phyloP scores from a whole-genome alignment of 345 rosid genomes.

The Noccaea caerulescens region DNA sequence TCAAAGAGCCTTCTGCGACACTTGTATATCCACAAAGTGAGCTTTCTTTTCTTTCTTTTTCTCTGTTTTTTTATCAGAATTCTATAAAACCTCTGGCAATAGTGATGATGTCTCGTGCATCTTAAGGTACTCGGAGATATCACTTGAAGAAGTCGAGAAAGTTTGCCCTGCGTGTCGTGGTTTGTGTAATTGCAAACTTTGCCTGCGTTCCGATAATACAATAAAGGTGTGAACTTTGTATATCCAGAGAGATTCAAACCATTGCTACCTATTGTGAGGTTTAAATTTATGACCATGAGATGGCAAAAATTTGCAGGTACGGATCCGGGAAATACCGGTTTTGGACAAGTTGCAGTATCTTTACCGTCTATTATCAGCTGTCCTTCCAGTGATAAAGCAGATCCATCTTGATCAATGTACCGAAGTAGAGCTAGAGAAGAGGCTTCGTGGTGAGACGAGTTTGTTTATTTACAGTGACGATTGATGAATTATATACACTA shows the following conservation, averaged over 20 bases:
- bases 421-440: slow-evolving; percentile 88
- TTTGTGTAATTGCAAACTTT: slow-evolving; percentile 81
- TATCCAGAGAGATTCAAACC: slow-evolving; percentile 12
- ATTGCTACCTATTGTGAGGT: not conserved
- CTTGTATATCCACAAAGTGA: slow-evolving; percentile 76
- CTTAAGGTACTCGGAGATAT: slow-evolving; percentile 66
- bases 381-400: slow-evolving; percentile 86
- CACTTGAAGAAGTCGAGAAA: slow-evolving; percentile 81
- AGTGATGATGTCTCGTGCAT: slow-evolving; percentile 28
- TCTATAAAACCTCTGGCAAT: not conserved
- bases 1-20: slow-evolving; percentile 84
- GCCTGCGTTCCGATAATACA: slow-evolving; percentile 81
- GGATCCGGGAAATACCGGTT: slow-evolving; percentile 76
- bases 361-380: slow-evolving; percentile 72
- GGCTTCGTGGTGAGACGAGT: slow-evolving; percentile 65
- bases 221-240: slow-evolving; percentile 63
- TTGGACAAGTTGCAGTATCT: slow-evolving; percentile 87
- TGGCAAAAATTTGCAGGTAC: slow-evolving; percentile 54
- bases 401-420: slow-evolving; percentile 83
- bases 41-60: slow-evolving; percentile 34
- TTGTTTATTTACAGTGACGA: slow-evolving; percentile 20
- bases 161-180: slow-evolving; percentile 96
- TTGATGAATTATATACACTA: slow-evolving; percentile 15
- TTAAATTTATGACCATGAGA: slow-evolving; percentile 6
- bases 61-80: not conserved